Evolutionary conservation across 2,329 filamentous ascomycete species (phyloP), one percentile per base, ranked within the genome.

Genomic region (Ophidiomyces ophidiicola): DNA sequence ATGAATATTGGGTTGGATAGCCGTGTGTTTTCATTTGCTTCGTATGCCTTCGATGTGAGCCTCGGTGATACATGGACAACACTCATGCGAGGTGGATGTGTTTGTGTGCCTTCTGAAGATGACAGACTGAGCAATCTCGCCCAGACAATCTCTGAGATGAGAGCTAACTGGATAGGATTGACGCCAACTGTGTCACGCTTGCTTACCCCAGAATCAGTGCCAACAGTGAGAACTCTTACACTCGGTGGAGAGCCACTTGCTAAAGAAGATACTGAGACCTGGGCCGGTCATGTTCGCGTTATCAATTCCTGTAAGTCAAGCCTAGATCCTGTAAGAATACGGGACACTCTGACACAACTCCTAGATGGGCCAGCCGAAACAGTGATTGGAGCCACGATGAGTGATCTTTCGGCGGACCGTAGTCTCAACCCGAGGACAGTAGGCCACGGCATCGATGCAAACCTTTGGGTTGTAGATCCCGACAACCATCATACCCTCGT

Each of bases 1-100:
- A 33, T 59, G 0, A 62, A 66, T 0, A 56, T 72, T 5, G 59
- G 61, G 25, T 31, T 53, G 15, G 43, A 32, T 11, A 30, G 32
- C n/a, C 92, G 55, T 70, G 18, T 54, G 3, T 18, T 93, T 1
- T 84, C 93, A 53, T 92, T 92, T 55, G 85, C 85, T 2, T 78
- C 83, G 3, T 82, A 84, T 1, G 90, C 83, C 0, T 93, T 93
- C 53, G 85, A 93, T 57, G 84, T 92, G 3, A 90, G 82, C 0
- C 77, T 92, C 4, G 90, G 90, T 56, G 85, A 93, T 55, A 85
- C 87, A 4, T 90, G 92, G 10, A 41, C 29, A 7, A 40, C 39
- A 11, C 34, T 50, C 11, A 35, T 40, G 11, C 7, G 19, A n/a
- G 64, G 66, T 32, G 65, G 63, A 10, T 61, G 57, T 15, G 46